Percentiles rank a stretch among this genome's conserved stretches.
Conservation (phyloP, 1,139 yeast species). For the Scheffersomyces segobiensis region DNA sequence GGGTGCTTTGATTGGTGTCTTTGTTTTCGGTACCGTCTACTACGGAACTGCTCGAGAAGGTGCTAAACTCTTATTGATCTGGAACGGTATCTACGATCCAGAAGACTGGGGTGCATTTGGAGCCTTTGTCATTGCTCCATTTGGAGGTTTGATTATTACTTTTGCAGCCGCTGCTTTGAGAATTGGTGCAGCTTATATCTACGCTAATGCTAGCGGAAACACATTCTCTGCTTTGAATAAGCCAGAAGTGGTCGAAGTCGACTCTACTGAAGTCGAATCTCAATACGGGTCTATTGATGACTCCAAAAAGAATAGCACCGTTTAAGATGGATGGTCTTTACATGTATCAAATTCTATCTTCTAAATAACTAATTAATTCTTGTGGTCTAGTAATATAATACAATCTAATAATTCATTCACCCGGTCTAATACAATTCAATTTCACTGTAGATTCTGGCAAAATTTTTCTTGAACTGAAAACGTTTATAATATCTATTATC, state of each 20-base stretch:
- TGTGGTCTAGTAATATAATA: neutral
- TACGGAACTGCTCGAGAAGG: constrained; percentile 73
- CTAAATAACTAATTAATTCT: too few relatives aligned
- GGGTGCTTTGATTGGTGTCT: constrained; percentile 78
- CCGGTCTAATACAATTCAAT: neutral
- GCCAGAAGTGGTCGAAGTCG: constrained; percentile 27
- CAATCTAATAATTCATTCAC: neutral
- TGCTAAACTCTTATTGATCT: constrained; percentile 67
- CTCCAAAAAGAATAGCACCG: constrained; percentile 6
- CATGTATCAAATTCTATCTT: neutral
- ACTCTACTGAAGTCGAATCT: constrained; percentile 8
- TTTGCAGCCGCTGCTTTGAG: constrained; percentile 54
- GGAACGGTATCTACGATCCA: constrained; percentile 75
- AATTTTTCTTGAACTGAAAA: too few relatives aligned
- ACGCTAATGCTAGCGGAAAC: constrained; percentile 38
- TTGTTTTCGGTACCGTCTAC: constrained; percentile 80
- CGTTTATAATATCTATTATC: too few relatives aligned
- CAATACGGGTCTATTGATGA: constrained; percentile 13
- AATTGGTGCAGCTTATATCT: constrained; percentile 34
- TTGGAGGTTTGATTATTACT: constrained; percentile 70
- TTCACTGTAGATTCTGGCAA: too few relatives aligned
- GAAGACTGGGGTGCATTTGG: constrained; percentile 95
- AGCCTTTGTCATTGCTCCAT: constrained; percentile 89
- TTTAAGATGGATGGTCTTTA: neutral
- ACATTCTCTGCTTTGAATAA: constrained; percentile 61